Conservation (phyloP, 2,329 filamentous ascomycete genomes). For the Xylariales sp. region DNA sequence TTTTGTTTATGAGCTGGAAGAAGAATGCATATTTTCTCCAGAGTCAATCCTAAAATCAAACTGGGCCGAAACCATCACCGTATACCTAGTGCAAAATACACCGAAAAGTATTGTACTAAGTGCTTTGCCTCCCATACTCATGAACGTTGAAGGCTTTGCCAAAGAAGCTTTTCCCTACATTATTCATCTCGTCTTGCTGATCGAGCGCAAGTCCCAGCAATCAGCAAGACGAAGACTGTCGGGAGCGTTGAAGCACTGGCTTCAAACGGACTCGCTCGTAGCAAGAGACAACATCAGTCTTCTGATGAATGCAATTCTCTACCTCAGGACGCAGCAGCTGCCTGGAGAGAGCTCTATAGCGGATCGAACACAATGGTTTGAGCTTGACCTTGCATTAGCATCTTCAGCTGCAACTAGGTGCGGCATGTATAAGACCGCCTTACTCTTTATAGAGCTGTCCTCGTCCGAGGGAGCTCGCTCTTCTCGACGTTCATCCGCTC, state of each 20-base stretch:
- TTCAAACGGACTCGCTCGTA: conserved; percentile 60
- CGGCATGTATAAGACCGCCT: conserved; percentile 86
- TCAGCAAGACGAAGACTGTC: conserved; percentile 73
- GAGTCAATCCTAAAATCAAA: conserved; percentile 57
- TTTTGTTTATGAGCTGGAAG: conserved; percentile 43
- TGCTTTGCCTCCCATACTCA: conserved; percentile 74
- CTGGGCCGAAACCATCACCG: conserved; percentile 73
- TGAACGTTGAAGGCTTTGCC: conserved; percentile 75
- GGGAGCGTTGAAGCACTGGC: conserved; percentile 70
- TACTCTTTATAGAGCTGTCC: conserved; percentile 83
- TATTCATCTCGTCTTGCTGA: conserved; percentile 81
- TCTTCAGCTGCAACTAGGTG: conserved; percentile 80
- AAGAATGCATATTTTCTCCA: conserved; percentile 51
- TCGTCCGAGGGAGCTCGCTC: conserved; percentile 59
- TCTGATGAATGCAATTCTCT: conserved; percentile 82
- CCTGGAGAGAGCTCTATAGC: conserved; percentile 82
- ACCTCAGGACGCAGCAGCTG: conserved; percentile 83
- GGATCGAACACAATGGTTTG: conserved; percentile 85
- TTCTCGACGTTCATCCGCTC: conserved; percentile 74
- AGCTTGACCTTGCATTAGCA: conserved; percentile 78
- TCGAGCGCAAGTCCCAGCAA: conserved; percentile 72
- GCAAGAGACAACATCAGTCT: conserved; percentile 75
- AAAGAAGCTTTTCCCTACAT: conserved; percentile 83
- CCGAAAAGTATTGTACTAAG: conserved; percentile 75
- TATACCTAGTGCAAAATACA: conserved; percentile 69